These are phyloP conservation scores for Thalassiosira mediterranea DNA, from an alignment of 352 stramenopile genomes.

Conservation along the genomic window DNA sequence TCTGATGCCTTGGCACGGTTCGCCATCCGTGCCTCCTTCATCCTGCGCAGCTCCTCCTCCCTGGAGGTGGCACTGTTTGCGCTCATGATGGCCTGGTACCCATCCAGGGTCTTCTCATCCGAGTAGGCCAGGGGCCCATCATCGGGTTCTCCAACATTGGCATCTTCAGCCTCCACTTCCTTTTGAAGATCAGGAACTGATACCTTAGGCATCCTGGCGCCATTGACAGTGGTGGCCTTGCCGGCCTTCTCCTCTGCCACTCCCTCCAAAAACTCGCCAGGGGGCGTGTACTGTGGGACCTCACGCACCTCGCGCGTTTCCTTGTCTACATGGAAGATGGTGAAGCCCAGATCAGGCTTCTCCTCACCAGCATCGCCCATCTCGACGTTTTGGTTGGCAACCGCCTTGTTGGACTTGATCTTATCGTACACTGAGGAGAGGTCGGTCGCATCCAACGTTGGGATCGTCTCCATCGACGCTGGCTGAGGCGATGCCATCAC, in stretches of 20 bases:
- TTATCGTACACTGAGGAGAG: constrained; percentile 30
- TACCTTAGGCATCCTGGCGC: background rate
- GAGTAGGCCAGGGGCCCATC: constrained; percentile 4
- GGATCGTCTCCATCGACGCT: background rate
- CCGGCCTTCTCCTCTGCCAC: constrained; percentile 16
- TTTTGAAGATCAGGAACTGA: background rate
- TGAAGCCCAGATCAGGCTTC: constrained; percentile 25
- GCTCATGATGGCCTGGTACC: constrained; percentile 76
- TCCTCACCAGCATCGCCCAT: constrained; percentile 18
- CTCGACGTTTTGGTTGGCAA: constrained; percentile 5
- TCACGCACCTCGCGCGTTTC: constrained; percentile 21
- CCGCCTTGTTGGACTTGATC: constrained; percentile 34
- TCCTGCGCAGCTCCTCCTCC: constrained; percentile 68
- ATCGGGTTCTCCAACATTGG: background rate
- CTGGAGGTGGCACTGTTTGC: constrained; percentile 58
- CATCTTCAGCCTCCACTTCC: background rate
- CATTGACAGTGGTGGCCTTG: background rate
- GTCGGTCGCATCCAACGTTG: constrained; percentile 5
- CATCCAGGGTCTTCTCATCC: constrained; percentile 78
- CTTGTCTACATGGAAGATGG: constrained; percentile 29
- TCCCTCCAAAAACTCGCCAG: constrained; percentile 2
- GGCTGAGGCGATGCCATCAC: constrained; percentile 18
- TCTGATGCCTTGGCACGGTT: constrained; percentile 55
- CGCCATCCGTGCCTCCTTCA: constrained; percentile 63
- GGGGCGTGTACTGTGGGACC: constrained; percentile 38